Percentiles rank a stretch among this genome's conserved stretches.
Evolutionary conservation across 2,329 filamentous ascomycete species (phyloP).

Genomic region (Aspergillus ruber): DNA sequence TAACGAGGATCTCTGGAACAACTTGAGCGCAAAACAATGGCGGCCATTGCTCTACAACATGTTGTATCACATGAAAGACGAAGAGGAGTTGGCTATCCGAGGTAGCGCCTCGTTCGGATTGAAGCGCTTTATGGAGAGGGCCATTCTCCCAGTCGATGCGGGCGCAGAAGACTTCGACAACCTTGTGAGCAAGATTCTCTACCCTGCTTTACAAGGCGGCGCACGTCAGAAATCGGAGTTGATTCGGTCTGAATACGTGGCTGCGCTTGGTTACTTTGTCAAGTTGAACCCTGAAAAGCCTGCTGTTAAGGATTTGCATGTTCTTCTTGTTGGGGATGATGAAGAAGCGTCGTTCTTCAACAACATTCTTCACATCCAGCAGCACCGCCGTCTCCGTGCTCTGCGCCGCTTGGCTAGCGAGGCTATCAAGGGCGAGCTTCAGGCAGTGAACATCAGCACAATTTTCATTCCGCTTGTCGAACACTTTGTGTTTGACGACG

Average conservation of each 20-base stretch:
- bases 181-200: conserved; percentile 58
- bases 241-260: conserved; percentile 74
- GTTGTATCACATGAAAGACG: conserved; percentile 76
- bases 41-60: conserved; percentile 81
- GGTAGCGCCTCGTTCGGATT: conserved; percentile 75
- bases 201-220: conserved; percentile 71
- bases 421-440: conserved; percentile 58
- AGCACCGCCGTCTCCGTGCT: conserved; percentile 77
- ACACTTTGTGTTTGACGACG: conserved; percentile 77
- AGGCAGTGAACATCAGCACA: conserved; percentile 71
- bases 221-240: conserved; percentile 74
- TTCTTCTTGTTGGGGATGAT: conserved; percentile 64
- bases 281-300: conserved; percentile 63
- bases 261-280: conserved; percentile 72
- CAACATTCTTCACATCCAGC: conserved; percentile 85
- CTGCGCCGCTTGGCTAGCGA: conserved; percentile 68
- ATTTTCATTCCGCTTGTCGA: conserved; percentile 89
- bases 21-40: conserved; percentile 70
- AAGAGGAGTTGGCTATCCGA: conserved; percentile 82
- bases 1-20: conserved; percentile 53
- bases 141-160: conserved; percentile 40
- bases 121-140: conserved; percentile 67
- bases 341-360: conserved; percentile 84
- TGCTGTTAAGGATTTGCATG: conserved; percentile 66
- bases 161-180: conserved; percentile 46